phyloP scores from a whole-genome alignment of 1,139 yeast species.

The Candida tunisiensis region DNA sequence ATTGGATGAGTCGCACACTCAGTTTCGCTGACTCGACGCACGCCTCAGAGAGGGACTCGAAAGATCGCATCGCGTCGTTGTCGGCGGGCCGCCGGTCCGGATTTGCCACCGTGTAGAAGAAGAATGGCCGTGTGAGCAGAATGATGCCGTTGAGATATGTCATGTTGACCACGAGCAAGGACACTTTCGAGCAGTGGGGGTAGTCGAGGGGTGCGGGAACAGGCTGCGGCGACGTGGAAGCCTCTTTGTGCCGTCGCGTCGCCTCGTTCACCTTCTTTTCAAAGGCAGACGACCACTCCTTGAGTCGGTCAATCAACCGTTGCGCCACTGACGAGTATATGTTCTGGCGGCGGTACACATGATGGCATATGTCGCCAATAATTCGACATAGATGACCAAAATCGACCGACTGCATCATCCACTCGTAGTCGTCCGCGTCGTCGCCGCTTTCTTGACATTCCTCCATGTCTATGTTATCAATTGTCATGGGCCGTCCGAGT shows the following conservation, averaged over 20 bases:
- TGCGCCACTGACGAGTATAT: constrained; percentile 22
- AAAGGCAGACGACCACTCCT: constrained; percentile 23
- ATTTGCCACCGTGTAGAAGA: constrained; percentile 21
- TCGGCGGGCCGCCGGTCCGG: constrained; percentile 10
- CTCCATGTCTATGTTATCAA: constrained; percentile 27
- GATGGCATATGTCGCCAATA: constrained; percentile 20
- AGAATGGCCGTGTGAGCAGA: constrained; percentile 29
- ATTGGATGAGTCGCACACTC: constrained; percentile 20
- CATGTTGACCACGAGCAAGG: constrained; percentile 21
- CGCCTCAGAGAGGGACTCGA: constrained; percentile 11
- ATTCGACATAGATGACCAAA: constrained; percentile 6
- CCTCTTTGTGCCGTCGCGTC: constrained; percentile 4
- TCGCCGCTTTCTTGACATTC: constrained; percentile 14
- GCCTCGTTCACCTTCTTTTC: constrained; percentile 2
- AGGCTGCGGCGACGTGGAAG: constrained; percentile 5
- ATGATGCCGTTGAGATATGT: constrained; percentile 26
- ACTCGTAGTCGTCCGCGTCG: constrained; percentile 10
- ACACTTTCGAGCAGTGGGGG: constrained; percentile 13
- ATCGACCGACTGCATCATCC: constrained; percentile 5
- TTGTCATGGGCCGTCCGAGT: constrained; percentile 26
- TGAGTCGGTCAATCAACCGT: constrained; percentile 24
- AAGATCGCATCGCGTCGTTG: constrained; percentile 11
- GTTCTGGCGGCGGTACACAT: constrained; percentile 22
- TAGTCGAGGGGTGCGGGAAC: too few relatives aligned
- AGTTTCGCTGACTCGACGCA: constrained; percentile 25